Conservation (phyloP, 495 filamentous ascomycete species). For the Hamigera avellanea region DNA sequence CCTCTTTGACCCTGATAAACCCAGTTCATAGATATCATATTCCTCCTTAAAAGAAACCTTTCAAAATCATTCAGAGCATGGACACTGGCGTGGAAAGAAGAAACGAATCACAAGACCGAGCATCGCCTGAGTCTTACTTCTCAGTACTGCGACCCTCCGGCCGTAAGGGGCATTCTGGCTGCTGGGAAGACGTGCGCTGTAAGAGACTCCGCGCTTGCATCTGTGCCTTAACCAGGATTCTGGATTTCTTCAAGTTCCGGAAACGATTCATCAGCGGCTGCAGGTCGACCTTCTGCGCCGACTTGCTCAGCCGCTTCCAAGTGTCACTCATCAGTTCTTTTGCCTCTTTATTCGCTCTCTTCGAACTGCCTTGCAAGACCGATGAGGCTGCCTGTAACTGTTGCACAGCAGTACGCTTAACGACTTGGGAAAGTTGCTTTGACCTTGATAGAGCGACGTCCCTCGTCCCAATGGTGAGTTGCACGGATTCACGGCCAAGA, state of each 20-base stretch:
- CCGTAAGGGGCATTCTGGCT: conserved; percentile 2
- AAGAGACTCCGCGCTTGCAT: conserved; percentile 23
- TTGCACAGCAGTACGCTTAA: conserved; percentile 24
- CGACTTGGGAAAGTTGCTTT: conserved; percentile 23
- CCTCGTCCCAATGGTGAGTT: conserved; percentile 8
- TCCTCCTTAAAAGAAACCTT: too few species aligned
- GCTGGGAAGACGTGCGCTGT: conserved; percentile 9
- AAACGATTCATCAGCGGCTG: conserved; percentile 19
- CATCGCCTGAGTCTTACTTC: not conserved
- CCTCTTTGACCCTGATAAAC: too few species aligned
- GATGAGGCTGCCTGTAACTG: conserved; percentile 21
- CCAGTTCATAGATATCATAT: not conserved
- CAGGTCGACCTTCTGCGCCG: conserved; percentile 16
- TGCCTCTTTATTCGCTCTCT: conserved; percentile 19
- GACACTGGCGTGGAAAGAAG: too few species aligned
- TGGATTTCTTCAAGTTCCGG: conserved; percentile 18
- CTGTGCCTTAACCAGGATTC: conserved; percentile 27
- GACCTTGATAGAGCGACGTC: conserved; percentile 23
- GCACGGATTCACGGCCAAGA: conserved; percentile 15
- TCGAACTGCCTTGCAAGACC: conserved; percentile 17
- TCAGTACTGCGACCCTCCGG: not conserved
- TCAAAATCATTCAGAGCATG: too few species aligned
- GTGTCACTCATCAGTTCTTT: conserved; percentile 17
- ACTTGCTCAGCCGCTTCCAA: conserved; percentile 18
- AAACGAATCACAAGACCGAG: not conserved